These are phyloP conservation scores for Melastoma candidum DNA, from an alignment of 441 rosid species.

Conservation along the genomic window DNA sequence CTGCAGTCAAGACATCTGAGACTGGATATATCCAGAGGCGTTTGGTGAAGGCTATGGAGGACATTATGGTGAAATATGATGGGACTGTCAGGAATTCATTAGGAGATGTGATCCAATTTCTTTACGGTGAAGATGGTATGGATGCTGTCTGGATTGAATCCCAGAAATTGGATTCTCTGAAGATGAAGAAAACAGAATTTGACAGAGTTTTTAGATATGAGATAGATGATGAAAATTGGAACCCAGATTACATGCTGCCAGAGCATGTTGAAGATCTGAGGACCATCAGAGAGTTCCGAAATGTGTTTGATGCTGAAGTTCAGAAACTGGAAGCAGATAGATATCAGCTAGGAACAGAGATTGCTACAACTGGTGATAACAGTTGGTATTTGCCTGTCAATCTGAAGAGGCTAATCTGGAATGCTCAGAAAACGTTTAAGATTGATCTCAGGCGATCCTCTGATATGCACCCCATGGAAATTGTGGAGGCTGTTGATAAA, in stretches of 20 bases:
- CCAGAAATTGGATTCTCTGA: slow-evolving; percentile 82
- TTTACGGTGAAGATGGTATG: slow-evolving; percentile 99
- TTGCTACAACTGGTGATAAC: slow-evolving; percentile 82
- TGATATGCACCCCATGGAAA: slow-evolving; percentile 94
- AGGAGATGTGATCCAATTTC: slow-evolving; percentile 98
- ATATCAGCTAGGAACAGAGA: slow-evolving; percentile 75
- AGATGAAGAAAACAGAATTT: slow-evolving; percentile 76
- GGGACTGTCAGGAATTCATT: slow-evolving; percentile 96
- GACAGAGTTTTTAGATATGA: slow-evolving; percentile 71
- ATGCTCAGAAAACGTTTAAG: slow-evolving; percentile 89
- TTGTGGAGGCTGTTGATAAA: slow-evolving; percentile 94
- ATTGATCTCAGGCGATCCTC: slow-evolving; percentile 75
- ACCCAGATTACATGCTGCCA: slow-evolving; percentile 64
- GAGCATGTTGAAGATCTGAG: slow-evolving; percentile 85
- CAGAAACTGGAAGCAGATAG: slow-evolving; percentile 78
- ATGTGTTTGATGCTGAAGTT: slow-evolving; percentile 89
- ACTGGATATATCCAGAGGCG: slow-evolving; percentile 99
- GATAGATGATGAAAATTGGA: slow-evolving; percentile 70
- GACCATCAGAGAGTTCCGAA: slow-evolving; percentile 71
- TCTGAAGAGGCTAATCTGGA: slow-evolving; percentile 85
- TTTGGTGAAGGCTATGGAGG: slow-evolving; percentile 98
- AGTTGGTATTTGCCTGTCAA: slow-evolving; percentile 93
- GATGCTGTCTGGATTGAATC: slow-evolving; percentile 97
- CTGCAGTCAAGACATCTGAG: slow-evolving; percentile 98
- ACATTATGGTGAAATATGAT: slow-evolving; percentile 98